phyloP scores from a whole-genome alignment of 2,329 filamentous ascomycete genomes.

The Raffaelea albimanens region DNA sequence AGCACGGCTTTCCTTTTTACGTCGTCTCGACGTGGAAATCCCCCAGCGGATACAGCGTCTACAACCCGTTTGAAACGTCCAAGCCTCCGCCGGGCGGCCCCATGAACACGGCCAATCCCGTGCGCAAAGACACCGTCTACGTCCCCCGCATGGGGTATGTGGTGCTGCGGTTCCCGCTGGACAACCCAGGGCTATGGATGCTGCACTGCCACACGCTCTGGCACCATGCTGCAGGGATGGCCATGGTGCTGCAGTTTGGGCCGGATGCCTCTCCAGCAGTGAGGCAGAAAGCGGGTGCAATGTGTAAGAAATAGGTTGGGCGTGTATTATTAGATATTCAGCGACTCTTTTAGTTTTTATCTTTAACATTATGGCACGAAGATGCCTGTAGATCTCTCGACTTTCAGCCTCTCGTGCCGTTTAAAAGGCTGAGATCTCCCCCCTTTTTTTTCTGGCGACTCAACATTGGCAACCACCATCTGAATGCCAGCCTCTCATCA shows the following conservation, averaged over 20 bases:
- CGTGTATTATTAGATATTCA: not conserved
- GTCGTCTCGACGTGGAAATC: constrained; percentile 8
- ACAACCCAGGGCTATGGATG: constrained; percentile 12
- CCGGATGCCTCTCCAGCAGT: not conserved
- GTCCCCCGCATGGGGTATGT: constrained; percentile 10
- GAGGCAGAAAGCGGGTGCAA: not conserved
- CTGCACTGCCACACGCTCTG: constrained; percentile 11
- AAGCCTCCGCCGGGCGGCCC: constrained; percentile 2
- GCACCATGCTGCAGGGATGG: constrained; percentile 10
- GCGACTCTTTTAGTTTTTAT: not conserved
- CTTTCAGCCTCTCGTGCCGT: not conserved
- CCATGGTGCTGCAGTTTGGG: constrained; percentile 9
- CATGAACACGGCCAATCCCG: constrained; percentile 5
- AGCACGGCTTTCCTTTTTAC: constrained; percentile 9
- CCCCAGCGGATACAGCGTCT: constrained; percentile 7
- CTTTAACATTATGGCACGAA: too few species aligned
- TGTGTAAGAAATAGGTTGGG: not conserved
- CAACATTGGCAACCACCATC: not conserved
- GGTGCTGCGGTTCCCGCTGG: constrained; percentile 8
- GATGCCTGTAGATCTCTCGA: not conserved
- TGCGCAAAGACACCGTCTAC: constrained; percentile 15
- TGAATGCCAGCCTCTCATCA: not conserved
- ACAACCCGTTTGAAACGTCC: constrained; percentile 11
- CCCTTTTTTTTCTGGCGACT: not conserved
- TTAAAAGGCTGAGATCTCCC: too few species aligned